Evolutionary conservation across 2,329 filamentous ascomycete genomes (phyloP).

Genomic region (Amauroascus verrucosus): DNA sequence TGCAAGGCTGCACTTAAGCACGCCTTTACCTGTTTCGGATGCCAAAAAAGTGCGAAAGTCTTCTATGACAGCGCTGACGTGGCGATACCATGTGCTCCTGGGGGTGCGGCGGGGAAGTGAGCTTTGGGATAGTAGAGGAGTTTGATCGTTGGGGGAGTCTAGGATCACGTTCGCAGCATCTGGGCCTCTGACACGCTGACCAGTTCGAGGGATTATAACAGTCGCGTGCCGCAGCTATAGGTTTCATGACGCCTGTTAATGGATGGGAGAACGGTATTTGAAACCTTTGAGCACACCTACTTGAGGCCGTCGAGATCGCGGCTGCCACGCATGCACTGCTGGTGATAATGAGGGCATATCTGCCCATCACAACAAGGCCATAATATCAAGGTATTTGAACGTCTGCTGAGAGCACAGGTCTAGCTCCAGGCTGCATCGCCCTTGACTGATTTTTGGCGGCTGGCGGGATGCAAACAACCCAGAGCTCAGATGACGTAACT

Average conservation of each 20-base stretch:
- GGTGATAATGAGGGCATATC: constrained; percentile 1
- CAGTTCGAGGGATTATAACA: constrained; percentile 75
- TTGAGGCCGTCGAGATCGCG: neutral
- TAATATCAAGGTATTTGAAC: neutral
- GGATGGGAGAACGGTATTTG: neutral
- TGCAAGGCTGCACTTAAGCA: constrained; percentile 83
- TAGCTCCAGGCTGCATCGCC: neutral
- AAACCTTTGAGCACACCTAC: neutral
- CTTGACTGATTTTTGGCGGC: no score
- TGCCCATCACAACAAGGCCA: neutral
- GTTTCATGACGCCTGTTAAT: neutral
- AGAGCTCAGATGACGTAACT: constrained; percentile 10
- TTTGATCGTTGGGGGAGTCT: constrained; percentile 34
- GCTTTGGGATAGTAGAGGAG: constrained; percentile 26
- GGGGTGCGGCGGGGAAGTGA: constrained; percentile 12
- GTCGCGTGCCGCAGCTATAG: constrained; percentile 68
- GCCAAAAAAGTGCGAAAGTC: constrained; percentile 48
- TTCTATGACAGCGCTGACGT: constrained; percentile 29
- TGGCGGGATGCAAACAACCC: no score
- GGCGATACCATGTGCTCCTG: constrained; percentile 18
- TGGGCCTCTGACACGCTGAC: constrained; percentile 68
- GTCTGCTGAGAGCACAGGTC: neutral
- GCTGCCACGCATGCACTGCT: neutral
- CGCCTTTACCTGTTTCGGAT: constrained; percentile 65
- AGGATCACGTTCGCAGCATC: constrained; percentile 39